These are phyloP conservation scores for Talaromyces piceae DNA, from an alignment of 2,329 filamentous ascomycete species.

Conservation along the genomic window DNA sequence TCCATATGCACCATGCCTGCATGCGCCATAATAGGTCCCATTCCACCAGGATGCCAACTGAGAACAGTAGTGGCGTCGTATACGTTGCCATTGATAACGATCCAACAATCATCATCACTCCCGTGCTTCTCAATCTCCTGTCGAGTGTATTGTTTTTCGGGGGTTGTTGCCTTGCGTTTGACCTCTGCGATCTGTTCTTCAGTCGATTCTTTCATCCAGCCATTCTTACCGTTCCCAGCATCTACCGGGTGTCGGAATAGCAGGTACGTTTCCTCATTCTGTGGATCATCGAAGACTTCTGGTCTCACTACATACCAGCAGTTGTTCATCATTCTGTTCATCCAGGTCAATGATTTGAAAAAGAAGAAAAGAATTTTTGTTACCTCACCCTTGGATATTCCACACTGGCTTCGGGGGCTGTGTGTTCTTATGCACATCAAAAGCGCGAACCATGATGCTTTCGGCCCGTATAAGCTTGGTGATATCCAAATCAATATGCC, in stretches of 20 bases:
- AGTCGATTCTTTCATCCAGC: constrained; percentile 46
- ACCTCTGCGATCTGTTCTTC: constrained; percentile 40
- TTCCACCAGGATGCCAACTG: constrained; percentile 45
- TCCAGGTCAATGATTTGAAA: neutral
- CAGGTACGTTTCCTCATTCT: constrained; percentile 26
- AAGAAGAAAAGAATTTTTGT: neutral
- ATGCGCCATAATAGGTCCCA: constrained; percentile 42
- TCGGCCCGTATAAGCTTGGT: constrained; percentile 37
- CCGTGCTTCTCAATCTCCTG: constrained; percentile 49
- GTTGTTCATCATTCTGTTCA: constrained; percentile 47
- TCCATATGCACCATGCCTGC: constrained; percentile 45
- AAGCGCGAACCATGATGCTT: constrained; percentile 41
- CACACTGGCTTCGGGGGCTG: constrained; percentile 41
- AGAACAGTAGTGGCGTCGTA: constrained; percentile 45
- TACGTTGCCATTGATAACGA: constrained; percentile 47
- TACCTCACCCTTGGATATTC: constrained; percentile 40
- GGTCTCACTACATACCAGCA: constrained; percentile 42
- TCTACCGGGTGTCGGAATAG: constrained; percentile 44
- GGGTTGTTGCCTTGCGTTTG: constrained; percentile 39
- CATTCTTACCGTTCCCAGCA: constrained; percentile 36
- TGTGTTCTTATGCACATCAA: constrained; percentile 46
- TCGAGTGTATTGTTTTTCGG: constrained; percentile 46
- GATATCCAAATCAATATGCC: constrained; percentile 45
- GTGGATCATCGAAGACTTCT: constrained; percentile 27
- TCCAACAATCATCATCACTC: constrained; percentile 44